Conservation (phyloP, 768 basidiomycete species). For the Cyathus striatus region DNA sequence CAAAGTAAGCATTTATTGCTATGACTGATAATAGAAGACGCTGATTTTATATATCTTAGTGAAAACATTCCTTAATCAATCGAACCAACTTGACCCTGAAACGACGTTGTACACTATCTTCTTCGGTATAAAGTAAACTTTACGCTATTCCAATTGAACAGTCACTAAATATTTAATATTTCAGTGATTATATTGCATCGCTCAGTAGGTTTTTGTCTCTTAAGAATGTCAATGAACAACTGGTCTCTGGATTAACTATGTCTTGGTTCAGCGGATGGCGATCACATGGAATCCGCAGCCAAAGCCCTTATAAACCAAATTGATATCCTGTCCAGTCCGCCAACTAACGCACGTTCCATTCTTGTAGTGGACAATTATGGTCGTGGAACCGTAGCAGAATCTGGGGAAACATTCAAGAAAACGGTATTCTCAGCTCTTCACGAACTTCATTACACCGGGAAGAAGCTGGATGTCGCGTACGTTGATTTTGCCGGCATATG, state of each 20-base stretch:
- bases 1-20: constrained; percentile 27
- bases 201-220: constrained; percentile 20
- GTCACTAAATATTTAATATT: constrained; percentile 10
- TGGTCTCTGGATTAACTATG: too few species aligned
- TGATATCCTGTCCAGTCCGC: constrained; percentile 36
- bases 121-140: constrained; percentile 48
- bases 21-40: neutral
- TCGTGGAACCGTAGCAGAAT: constrained; percentile 30
- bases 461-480: constrained; percentile 35
- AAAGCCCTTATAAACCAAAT: constrained; percentile 39
- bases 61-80: constrained; percentile 37
- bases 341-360: constrained; percentile 46
- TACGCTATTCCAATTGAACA: neutral
- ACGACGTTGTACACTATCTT: constrained; percentile 48
- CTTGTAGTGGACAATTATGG: constrained; percentile 49
- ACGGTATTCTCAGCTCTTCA: constrained; percentile 36
- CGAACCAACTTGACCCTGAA: constrained; percentile 34
- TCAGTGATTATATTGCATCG: constrained; percentile 38
- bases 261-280: constrained; percentile 31
- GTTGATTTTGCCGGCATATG: constrained; percentile 45
- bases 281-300: constrained; percentile 41
- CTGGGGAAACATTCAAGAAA: constrained; percentile 44
- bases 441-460: constrained; percentile 22
- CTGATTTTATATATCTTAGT: constrained; percentile 19
- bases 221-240: too few species aligned